A percentile compares a stretch with the other conserved stretches of the same genome.
Evolutionary conservation across 768 basidiomycete species (phyloP).

Genomic region (Leccinellum luteum): DNA sequence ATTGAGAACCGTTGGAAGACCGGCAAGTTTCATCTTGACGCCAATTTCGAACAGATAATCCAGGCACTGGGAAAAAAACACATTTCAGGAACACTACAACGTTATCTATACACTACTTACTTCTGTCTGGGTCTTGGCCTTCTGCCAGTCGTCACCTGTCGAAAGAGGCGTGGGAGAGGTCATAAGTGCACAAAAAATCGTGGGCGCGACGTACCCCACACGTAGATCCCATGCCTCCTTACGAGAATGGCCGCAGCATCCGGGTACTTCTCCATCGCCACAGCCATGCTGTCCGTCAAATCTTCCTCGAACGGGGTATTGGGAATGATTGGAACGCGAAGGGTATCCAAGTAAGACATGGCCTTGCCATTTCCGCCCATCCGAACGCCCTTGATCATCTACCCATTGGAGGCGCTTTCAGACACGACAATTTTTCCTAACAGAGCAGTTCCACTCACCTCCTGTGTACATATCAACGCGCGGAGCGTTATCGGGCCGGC

Average conservation of each 20-base stretch:
- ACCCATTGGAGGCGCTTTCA: neutral
- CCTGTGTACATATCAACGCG: constrained; percentile 32
- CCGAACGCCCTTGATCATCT: constrained; percentile 94
- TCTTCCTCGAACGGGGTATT: constrained; percentile 92
- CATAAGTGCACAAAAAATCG: neutral
- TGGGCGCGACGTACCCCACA: constrained; percentile 62
- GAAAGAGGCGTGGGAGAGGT: constrained; percentile 11
- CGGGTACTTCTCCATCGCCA: constrained; percentile 77
- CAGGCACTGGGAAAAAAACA: constrained; percentile 55
- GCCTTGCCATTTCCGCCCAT: constrained; percentile 73
- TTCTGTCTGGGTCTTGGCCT: constrained; percentile 87
- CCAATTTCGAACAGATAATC: constrained; percentile 90
- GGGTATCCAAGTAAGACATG: constrained; percentile 80
- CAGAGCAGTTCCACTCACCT: constrained; percentile 29
- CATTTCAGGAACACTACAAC: neutral
- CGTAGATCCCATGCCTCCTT: constrained; percentile 77
- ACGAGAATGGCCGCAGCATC: constrained; percentile 78
- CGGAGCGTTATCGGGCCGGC: neutral
- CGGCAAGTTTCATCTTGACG: constrained; percentile 75
- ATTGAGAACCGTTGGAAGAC: constrained; percentile 47
- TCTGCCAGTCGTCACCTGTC: constrained; percentile 71
- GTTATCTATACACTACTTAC: constrained; percentile 31
- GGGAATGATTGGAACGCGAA: constrained; percentile 84
- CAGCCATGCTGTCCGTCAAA: constrained; percentile 83
- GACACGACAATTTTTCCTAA: neutral